Base-by-base conservation (phyloP, 805 yeast species). In the Wickerhamiella occidentalis region DNA sequence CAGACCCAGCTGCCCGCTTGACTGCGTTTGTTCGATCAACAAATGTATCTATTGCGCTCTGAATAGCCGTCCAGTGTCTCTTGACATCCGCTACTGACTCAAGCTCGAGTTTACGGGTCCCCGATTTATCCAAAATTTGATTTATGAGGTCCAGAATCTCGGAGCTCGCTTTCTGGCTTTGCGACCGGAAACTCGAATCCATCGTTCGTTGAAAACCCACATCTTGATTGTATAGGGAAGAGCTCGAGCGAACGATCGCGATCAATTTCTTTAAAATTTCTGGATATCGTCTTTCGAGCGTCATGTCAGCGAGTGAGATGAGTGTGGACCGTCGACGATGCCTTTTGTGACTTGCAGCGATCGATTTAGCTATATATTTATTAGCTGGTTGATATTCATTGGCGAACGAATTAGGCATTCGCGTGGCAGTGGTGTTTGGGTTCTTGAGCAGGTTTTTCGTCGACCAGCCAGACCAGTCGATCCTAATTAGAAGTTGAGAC, bases 221-320 rank as follows among this genome's bases (percentile, higher is more conserved):
- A 67, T 90, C 97, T 50, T 83, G 83, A 0, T 85, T 77, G 1
- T 84, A 82, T 40, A 88, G 64, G 1, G 83, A 78, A 2, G 81
- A 69, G 0, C 94, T 73, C 2, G 82, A 74, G 52, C 94, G 69
- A 36, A 84, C 76, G 2, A 80, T 68, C 9, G 73, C 69, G 44
- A 77, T 71, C n/a, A 79, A 67, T 51, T 26, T 22, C 11, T 15
- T 18, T 22, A 45, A 21, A 36, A 45, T 19, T 13, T 45, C 46
- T 28, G 46, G 40, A 22, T 35, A 47, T 19, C 40, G 22, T 19
- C 36, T 42, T 21, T 47, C 46, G n/a, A 47, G 29, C 30, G 44
- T 40, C 44, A 40, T 40, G 26, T 38, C 38, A 33, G 38, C 38
- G 15, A 29, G 26, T n/a, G n/a, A n/a, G n/a, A n/a, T n/a, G n/a